phyloP scores from a whole-genome alignment of 257 asterid genomes.

The Solanum boliviense region DNA sequence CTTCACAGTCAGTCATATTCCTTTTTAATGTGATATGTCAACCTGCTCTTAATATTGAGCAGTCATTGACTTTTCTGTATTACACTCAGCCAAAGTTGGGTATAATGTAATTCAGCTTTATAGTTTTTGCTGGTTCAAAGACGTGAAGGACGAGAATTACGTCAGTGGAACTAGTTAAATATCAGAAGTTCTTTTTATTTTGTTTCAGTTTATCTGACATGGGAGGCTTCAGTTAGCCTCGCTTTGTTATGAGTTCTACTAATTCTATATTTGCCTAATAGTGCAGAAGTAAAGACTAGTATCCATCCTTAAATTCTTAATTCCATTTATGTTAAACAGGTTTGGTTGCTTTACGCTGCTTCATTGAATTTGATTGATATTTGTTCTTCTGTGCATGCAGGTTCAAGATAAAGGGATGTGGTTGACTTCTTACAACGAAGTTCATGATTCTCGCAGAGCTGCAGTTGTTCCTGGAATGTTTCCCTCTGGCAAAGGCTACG shows the following conservation, averaged over 20 bases:
- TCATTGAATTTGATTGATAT: neutral
- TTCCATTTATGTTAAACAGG: neutral
- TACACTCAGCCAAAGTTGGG: neutral
- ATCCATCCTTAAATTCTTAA: neutral
- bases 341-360: neutral
- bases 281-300: neutral
- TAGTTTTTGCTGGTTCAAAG: neutral
- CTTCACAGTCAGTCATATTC: neutral
- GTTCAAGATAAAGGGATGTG: conserved; percentile 77
- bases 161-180: neutral
- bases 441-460: conserved; percentile 45
- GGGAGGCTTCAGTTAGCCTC: neutral
- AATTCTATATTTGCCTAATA: neutral
- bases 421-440: conserved; percentile 59
- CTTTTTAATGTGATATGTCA: neutral
- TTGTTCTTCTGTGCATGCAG: conserved; percentile 29
- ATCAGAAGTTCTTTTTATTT: neutral
- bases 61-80: neutral
- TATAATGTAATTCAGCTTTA: neutral
- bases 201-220: neutral
- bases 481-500: conserved; percentile 64
- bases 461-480: conserved; percentile 81
- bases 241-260: neutral
- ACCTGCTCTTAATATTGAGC: neutral
- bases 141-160: neutral